Evolutionary conservation across 83 land plant species (phyloP).

Genomic region (Picea mariana): DNA sequence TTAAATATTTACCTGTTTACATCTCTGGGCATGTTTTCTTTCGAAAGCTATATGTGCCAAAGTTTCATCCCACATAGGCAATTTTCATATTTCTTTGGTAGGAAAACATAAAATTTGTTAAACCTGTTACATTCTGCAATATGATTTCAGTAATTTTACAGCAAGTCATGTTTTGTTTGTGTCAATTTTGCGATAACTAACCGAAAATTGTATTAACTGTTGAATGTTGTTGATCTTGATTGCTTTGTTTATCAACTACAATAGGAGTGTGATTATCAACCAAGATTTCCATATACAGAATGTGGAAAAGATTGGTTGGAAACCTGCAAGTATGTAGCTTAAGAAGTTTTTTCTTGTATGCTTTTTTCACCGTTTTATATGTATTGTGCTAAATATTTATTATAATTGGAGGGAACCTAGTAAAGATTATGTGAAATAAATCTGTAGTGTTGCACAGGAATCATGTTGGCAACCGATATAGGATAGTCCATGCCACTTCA

Average conservation of each 20-base stretch:
- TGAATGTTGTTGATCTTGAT: not conserved
- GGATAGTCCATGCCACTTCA: constrained; percentile 43
- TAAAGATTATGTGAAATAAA: not conserved
- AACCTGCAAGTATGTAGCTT: constrained; percentile 30
- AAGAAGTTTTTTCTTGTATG: not conserved
- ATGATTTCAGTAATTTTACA: not conserved
- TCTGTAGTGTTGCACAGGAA: constrained; percentile 7
- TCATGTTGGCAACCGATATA: constrained; percentile 34
- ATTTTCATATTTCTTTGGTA: not conserved
- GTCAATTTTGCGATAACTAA: not conserved
- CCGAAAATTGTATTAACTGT: not conserved
- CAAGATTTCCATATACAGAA: constrained; percentile 36
- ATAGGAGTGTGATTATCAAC: constrained; percentile 52
- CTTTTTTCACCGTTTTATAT: not conserved
- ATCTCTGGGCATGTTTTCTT: not conserved
- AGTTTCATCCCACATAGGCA: not conserved
- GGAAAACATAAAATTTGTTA: not conserved
- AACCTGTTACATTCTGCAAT: not conserved
- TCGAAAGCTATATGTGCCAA: not conserved
- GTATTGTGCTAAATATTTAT: not conserved
- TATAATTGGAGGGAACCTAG: not conserved
- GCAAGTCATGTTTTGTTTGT: not conserved
- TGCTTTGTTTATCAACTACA: not conserved
- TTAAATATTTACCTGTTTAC: not conserved
- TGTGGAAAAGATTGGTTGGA: constrained; percentile 45